Evolutionary conservation across 371 early-diverging fungal genomes (phyloP).

Genomic region (Apophysomyces ossiformis): DNA sequence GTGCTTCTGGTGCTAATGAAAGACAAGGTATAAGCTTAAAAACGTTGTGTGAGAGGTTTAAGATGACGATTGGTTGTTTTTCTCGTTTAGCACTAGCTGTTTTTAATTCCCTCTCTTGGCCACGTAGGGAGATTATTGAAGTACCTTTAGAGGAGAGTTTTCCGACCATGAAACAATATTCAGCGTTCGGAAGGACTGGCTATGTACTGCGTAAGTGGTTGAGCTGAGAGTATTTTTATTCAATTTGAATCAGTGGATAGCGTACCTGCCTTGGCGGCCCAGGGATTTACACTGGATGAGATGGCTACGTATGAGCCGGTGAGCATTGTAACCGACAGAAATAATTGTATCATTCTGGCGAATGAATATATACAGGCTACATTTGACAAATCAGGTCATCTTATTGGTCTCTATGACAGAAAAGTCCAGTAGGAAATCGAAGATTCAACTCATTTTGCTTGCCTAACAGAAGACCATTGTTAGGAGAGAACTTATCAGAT

Average conservation of each 20-base stretch:
- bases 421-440: constrained; percentile 35
- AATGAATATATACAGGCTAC: constrained; percentile 69
- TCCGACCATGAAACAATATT: constrained; percentile 55
- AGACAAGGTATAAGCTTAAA: constrained; percentile 14
- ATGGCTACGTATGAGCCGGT: constrained; percentile 31
- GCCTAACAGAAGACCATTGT: not conserved
- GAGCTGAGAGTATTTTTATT: not conserved
- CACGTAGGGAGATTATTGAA: constrained; percentile 72
- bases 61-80: not conserved
- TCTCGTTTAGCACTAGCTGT: constrained; percentile 51
- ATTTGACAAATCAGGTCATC: constrained; percentile 74
- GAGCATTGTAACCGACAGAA: constrained; percentile 36
- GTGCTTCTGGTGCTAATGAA: constrained; percentile 19
- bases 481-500: constrained; percentile 77
- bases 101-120: constrained; percentile 85
- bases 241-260: constrained; percentile 14
- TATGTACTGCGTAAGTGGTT: constrained; percentile 45
- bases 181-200: constrained; percentile 55
- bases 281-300: constrained; percentile 18
- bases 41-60: not conserved
- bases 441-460: too few relatives aligned
- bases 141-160: constrained; percentile 58
- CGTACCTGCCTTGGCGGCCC: constrained; percentile 16
- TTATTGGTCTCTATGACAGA: constrained; percentile 70
- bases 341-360: constrained; percentile 62